Percentiles rank a stretch among this genome's conserved stretches.
phyloP scores from a whole-genome alignment of 2,329 filamentous ascomycete species.

The Phyllosticta citriasiana region DNA sequence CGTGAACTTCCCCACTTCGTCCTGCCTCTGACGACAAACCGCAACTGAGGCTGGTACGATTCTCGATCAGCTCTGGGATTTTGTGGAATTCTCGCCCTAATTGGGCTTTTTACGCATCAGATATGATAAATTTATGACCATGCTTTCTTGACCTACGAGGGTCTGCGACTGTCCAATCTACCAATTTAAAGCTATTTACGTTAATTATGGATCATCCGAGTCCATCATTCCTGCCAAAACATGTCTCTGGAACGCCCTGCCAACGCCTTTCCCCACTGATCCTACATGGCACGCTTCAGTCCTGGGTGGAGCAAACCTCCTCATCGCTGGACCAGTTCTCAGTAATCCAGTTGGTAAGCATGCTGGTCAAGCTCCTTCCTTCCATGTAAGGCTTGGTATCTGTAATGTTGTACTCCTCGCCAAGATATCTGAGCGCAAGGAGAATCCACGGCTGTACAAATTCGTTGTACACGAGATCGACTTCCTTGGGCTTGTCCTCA shows the following conservation, averaged over 20 bases:
- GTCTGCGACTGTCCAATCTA: not conserved
- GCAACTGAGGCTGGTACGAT: not conserved
- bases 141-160: not conserved
- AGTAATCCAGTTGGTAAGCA: slow-evolving; percentile 51
- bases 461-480: slow-evolving; percentile 85
- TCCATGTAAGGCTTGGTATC: slow-evolving; percentile 45
- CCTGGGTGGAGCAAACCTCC: not conserved
- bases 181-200: not conserved
- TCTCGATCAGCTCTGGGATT: not conserved
- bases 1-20: not conserved
- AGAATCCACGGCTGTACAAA: slow-evolving; percentile 81
- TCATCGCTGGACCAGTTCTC: slow-evolving; percentile 38
- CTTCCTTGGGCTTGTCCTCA: slow-evolving; percentile 46
- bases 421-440: slow-evolving; percentile 56
- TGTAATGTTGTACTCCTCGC: slow-evolving; percentile 38
- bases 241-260: not conserved
- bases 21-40: slow-evolving; percentile 1
- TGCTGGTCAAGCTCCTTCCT: slow-evolving; percentile 44
- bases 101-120: not conserved
- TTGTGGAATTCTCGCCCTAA: not conserved
- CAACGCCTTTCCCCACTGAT: not conserved
- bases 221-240: not conserved
- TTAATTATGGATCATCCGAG: not conserved
- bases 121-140: not conserved
- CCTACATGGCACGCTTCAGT: not conserved